Conservation (phyloP, 2,329 filamentous ascomycete species). For the Fusarium floridanum region DNA sequence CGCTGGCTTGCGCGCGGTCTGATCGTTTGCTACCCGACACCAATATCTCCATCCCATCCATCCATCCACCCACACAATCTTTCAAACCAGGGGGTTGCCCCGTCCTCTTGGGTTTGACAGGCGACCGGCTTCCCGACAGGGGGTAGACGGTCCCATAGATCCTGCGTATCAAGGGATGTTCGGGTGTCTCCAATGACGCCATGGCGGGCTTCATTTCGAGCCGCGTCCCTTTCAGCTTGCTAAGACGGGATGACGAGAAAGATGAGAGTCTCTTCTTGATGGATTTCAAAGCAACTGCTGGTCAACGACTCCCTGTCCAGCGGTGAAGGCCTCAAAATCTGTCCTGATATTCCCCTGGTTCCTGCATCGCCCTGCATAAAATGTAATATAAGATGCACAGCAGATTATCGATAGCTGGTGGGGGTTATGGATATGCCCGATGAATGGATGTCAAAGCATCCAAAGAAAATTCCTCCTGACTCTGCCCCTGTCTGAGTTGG, state of each 20-base stretch:
- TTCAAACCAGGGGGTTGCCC: constrained; percentile 30
- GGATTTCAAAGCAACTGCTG: not conserved
- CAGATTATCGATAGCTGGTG: constrained; percentile 14
- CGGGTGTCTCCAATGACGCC: constrained; percentile 37
- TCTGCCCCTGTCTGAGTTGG: constrained; percentile 34
- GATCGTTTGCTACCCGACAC: constrained; percentile 23
- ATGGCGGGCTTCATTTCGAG: constrained; percentile 29
- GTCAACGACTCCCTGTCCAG: constrained; percentile 4
- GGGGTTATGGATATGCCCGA: not conserved
- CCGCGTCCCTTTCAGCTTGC: constrained; percentile 7
- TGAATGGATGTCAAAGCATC: not conserved
- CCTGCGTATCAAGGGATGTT: constrained; percentile 26
- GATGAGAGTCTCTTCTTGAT: not conserved
- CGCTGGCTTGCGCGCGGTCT: constrained; percentile 1
- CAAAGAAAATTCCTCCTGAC: constrained; percentile 25
- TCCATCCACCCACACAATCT: constrained; percentile 20
- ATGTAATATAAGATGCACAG: constrained; percentile 25
- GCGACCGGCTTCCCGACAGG: constrained; percentile 37
- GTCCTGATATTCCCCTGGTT: constrained; percentile 1
- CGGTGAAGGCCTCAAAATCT: constrained; percentile 24
- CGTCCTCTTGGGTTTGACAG: constrained; percentile 40
- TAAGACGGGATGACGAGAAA: not conserved
- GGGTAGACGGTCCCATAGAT: constrained; percentile 23
- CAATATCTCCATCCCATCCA: constrained; percentile 35
- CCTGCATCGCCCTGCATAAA: constrained; percentile 27